phyloP scores from a whole-genome alignment of 2,329 filamentous ascomycete species.

The Leptoxyphium fumago region DNA sequence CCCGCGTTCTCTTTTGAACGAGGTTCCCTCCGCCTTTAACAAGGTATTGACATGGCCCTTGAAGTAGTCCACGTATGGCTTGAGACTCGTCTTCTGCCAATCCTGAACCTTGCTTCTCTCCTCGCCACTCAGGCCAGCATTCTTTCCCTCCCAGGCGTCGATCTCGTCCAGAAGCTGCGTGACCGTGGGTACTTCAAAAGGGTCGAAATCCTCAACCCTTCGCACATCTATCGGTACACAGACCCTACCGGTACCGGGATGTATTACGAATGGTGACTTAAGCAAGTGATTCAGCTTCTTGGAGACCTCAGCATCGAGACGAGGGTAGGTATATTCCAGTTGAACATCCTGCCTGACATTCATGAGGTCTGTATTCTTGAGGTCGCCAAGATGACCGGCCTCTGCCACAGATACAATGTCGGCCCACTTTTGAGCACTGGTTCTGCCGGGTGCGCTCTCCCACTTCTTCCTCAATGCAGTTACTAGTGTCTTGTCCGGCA shows the following conservation, averaged over 20 bases:
- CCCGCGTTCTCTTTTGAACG: constrained; percentile 38
- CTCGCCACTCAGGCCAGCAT: constrained; percentile 27
- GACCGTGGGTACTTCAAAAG: constrained; percentile 76
- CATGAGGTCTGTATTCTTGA: constrained; percentile 44
- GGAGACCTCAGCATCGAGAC: constrained; percentile 90
- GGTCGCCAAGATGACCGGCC: constrained; percentile 56
- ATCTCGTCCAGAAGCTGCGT: constrained; percentile 71
- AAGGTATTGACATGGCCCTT: constrained; percentile 63
- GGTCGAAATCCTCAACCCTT: constrained; percentile 69
- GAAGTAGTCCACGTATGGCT: constrained; percentile 85
- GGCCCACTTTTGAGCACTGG: constrained; percentile 74
- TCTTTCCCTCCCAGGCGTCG: constrained; percentile 54
- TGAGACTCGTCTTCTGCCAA: constrained; percentile 94
- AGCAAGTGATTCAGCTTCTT: constrained; percentile 98
- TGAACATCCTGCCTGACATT: constrained; percentile 94
- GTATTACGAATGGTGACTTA: constrained; percentile 91
- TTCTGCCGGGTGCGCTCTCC: constrained; percentile 65
- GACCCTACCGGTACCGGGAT: constrained; percentile 83
- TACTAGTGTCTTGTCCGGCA: constrained; percentile 66
- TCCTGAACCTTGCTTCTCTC: constrained; percentile 49
- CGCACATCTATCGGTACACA: constrained; percentile 84
- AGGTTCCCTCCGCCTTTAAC: constrained; percentile 53
- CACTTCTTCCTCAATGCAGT: constrained; percentile 78
- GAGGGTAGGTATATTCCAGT: constrained; percentile 93
- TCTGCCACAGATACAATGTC: constrained; percentile 83